Conservation (phyloP, 2,329 filamentous ascomycete genomes). For the Aspergillaceae sp. region DNA sequence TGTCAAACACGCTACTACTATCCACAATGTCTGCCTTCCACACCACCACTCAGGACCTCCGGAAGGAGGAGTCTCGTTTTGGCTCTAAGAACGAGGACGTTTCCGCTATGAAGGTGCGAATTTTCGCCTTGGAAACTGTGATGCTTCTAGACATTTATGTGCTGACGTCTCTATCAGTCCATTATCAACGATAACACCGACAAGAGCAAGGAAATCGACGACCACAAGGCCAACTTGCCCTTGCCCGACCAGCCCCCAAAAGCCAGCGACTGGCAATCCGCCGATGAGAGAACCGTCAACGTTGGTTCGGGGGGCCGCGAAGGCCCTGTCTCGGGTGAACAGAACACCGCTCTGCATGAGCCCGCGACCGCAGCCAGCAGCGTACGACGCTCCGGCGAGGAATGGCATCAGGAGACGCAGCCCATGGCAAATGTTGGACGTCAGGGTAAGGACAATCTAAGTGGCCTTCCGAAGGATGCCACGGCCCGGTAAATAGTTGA, state of each 20-base stretch:
- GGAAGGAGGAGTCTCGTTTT: conserved; percentile 39
- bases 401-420: conserved; percentile 46
- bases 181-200: conserved; percentile 33
- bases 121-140: neutral
- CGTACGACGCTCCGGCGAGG: conserved; percentile 40
- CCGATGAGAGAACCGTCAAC: conserved; percentile 60
- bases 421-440: conserved; percentile 48
- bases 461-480: conserved; percentile 53
- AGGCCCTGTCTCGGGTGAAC: conserved; percentile 44
- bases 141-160: neutral
- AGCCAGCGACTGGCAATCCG: conserved; percentile 71
- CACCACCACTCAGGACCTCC: conserved; percentile 42
- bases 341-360: conserved; percentile 42
- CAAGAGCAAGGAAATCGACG: conserved; percentile 58
- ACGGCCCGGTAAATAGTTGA: conserved; percentile 33
- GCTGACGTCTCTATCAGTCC: conserved; percentile 19
- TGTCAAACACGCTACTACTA: too few species aligned
- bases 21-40: conserved; percentile 31
- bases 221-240: conserved; percentile 64
- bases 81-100: conserved; percentile 38
- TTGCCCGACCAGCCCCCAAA: conserved; percentile 68
- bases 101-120: conserved; percentile 39
- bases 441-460: conserved; percentile 51
- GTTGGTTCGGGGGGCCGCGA: conserved; percentile 55
- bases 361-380: conserved; percentile 52